phyloP scores from a whole-genome alignment of 345 rosid species.

The Moricandia arvensis region DNA sequence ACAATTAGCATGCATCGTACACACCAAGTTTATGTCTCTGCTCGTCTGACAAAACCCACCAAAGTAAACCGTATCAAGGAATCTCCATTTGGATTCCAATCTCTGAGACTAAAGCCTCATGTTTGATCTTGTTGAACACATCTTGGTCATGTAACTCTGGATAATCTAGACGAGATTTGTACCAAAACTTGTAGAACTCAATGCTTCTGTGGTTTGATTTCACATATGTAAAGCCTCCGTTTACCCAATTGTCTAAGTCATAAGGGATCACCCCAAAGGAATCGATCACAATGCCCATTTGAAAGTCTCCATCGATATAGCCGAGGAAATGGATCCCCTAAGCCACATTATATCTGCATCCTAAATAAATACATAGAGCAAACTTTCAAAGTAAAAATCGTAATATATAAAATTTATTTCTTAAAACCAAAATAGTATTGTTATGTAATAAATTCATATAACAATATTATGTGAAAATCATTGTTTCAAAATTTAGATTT shows the following conservation, averaged over 20 bases:
- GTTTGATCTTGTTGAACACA: constrained; percentile 69
- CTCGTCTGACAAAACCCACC: constrained; percentile 73
- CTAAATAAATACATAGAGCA: constrained; percentile 29
- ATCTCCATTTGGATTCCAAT: constrained; percentile 52
- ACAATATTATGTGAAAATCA: too few relatives aligned
- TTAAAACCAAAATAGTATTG: too few relatives aligned
- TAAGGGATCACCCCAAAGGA: constrained; percentile 48
- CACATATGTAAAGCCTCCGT: constrained; percentile 71
- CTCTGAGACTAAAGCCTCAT: constrained; percentile 26
- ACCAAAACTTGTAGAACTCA: constrained; percentile 71
- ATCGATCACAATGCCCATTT: constrained; percentile 74
- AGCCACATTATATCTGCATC: constrained; percentile 89
- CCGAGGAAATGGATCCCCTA: constrained; percentile 62
- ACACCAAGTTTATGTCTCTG: constrained; percentile 54
- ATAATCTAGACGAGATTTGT: constrained; percentile 43
- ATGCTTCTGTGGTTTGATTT: constrained; percentile 56
- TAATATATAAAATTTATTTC: too few relatives aligned
- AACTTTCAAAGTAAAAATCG: too few relatives aligned
- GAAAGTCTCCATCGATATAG: constrained; percentile 67
- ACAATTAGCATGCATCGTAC: constrained; percentile 90
- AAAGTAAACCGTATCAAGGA: constrained; percentile 60
- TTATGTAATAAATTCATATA: too few relatives aligned
- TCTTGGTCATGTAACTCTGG: constrained; percentile 73
- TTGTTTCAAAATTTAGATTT: too few relatives aligned
- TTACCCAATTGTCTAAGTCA: constrained; percentile 46